phyloP scores from a whole-genome alignment of 306 rosid genomes.

The Vigna radiata region DNA sequence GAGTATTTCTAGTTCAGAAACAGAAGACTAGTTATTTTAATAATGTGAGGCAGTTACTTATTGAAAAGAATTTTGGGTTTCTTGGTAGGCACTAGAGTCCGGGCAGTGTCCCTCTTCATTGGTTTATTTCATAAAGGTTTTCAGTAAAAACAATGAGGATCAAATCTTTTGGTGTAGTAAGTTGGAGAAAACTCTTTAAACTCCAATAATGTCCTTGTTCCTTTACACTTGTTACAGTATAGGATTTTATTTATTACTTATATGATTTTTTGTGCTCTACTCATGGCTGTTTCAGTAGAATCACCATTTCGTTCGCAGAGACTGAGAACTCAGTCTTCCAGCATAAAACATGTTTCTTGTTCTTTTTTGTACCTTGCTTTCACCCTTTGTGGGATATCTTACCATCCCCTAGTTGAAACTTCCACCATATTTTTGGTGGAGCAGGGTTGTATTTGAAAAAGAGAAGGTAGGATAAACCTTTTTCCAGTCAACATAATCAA shows the following conservation, averaged over 20 bases:
- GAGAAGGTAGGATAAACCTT: slow-evolving; percentile 62
- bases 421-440: background rate
- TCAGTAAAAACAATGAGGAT: background rate
- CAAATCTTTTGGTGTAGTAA: slow-evolving; percentile 19
- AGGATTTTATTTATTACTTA: slow-evolving; percentile 17
- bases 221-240: slow-evolving; percentile 5
- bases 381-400: slow-evolving; percentile 9
- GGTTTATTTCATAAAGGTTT: background rate
- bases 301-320: slow-evolving; percentile 12
- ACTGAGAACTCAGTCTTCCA: background rate
- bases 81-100: background rate
- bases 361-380: slow-evolving; percentile 26
- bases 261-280: slow-evolving; percentile 1
- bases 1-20: slow-evolving; percentile 25
- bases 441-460: background rate
- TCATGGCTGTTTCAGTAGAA: slow-evolving; percentile 27
- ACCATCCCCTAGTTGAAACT: slow-evolving; percentile 16
- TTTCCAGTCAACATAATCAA: slow-evolving; percentile 93
- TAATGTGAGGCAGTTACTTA: slow-evolving; percentile 14
- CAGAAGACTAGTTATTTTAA: slow-evolving; percentile 24
- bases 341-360: slow-evolving; percentile 25
- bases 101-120: background rate
- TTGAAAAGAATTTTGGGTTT: slow-evolving; percentile 3
- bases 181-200: slow-evolving; percentile 34
- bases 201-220: slow-evolving; percentile 4